A percentile compares a stretch with the other conserved stretches of the same genome.
These are phyloP conservation scores for Neurospora tetrasperma DNA, from an alignment of 495 filamentous ascomycete genomes.

Conservation along the genomic window DNA sequence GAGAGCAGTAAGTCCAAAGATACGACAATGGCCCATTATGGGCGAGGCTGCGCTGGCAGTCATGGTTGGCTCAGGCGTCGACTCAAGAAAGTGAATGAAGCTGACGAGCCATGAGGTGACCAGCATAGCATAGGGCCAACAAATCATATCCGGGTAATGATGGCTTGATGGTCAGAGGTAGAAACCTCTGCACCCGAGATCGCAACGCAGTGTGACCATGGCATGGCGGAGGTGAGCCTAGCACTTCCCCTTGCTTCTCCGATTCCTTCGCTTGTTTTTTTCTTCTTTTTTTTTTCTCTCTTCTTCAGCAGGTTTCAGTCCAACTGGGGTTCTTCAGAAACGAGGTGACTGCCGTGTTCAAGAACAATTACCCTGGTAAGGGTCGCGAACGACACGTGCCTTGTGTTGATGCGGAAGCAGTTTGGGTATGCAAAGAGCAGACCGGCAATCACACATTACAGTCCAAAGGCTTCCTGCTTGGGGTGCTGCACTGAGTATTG, in stretches of 20 bases:
- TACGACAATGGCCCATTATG: neutral
- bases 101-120: neutral
- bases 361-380: neutral
- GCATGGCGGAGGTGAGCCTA: neutral
- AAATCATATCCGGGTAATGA: neutral
- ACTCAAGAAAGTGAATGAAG: neutral
- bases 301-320: neutral
- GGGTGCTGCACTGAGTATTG: neutral
- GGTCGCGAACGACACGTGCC: neutral
- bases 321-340: neutral
- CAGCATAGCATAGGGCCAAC: neutral
- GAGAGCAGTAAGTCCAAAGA: neutral
- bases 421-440: neutral
- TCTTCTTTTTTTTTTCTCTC: neutral
- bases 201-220: neutral
- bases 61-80: neutral
- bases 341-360: neutral
- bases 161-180: neutral
- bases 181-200: neutral
- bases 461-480: neutral
- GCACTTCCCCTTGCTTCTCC: neutral
- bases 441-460: neutral
- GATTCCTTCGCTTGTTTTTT: neutral
- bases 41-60: neutral
- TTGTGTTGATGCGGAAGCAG: neutral